A percentile compares a stretch with the other conserved stretches of the same genome.
These are phyloP conservation scores for Exophiala alcalophila DNA, from an alignment of 2,329 filamentous ascomycete genomes.

Conservation along the genomic window DNA sequence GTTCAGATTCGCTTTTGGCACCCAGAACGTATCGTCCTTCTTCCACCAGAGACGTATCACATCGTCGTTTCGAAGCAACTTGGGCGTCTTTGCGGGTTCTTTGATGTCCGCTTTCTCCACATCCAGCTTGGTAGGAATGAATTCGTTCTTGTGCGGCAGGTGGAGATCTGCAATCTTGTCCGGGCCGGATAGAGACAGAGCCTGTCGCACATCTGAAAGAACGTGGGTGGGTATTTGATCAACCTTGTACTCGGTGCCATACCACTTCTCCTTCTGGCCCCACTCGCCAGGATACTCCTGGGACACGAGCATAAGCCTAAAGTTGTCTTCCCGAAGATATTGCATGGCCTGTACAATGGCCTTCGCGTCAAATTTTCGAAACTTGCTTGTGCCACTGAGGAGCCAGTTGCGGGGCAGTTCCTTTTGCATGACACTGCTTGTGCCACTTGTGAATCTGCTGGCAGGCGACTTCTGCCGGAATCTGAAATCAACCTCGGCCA, in stretches of 20 bases:
- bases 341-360: constrained; percentile 71
- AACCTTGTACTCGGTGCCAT: constrained; percentile 87
- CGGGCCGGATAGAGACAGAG: constrained; percentile 56
- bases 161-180: constrained; percentile 70
- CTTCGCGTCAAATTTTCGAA: constrained; percentile 77
- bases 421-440: constrained; percentile 87
- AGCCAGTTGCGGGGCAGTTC: constrained; percentile 82
- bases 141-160: constrained; percentile 89
- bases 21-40: constrained; percentile 98
- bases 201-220: constrained; percentile 65
- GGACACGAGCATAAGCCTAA: constrained; percentile 78
- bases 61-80: constrained; percentile 79
- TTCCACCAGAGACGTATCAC: constrained; percentile 89
- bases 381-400: constrained; percentile 71
- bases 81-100: constrained; percentile 69
- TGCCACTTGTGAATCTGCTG: constrained; percentile 80
- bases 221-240: constrained; percentile 77
- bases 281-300: constrained; percentile 80
- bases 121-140: constrained; percentile 87
- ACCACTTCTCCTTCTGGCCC: constrained; percentile 93
- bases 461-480: constrained; percentile 92
- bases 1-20: constrained; percentile 85
- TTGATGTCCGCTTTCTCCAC: constrained; percentile 92
- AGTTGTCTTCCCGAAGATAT: constrained; percentile 80
- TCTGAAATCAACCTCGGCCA: constrained; percentile 90